These are phyloP conservation scores for Phylloporus sp. DNA, from an alignment of 768 basidiomycete species.

Conservation along the genomic window DNA sequence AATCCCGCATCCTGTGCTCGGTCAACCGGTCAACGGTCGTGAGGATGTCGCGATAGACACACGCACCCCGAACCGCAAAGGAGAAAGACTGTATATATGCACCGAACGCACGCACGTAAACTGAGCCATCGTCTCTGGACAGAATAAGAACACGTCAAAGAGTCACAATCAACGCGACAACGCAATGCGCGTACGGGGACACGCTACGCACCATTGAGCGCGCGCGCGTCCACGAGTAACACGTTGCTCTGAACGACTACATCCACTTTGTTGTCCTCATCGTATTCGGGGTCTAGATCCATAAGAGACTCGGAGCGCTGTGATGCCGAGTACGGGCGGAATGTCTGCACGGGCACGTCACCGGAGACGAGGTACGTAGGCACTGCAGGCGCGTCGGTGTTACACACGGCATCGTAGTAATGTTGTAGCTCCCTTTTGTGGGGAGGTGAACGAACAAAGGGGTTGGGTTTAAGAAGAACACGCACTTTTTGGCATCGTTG, in stretches of 20 bases:
- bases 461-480: not conserved
- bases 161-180: not conserved
- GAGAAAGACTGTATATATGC: constrained; percentile 70
- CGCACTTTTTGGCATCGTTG: constrained; percentile 72
- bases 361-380: constrained; percentile 77
- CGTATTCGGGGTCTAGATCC: constrained; percentile 37
- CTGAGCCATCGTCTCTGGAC: constrained; percentile 46
- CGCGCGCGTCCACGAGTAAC: constrained; percentile 56
- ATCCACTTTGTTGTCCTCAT: constrained; percentile 40
- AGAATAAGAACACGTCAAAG: too few relatives aligned
- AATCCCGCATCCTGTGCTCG: constrained; percentile 41
- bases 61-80: constrained; percentile 49
- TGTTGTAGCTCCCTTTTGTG: constrained; percentile 53
- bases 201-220: constrained; percentile 52
- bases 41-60: not conserved
- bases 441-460: not conserved
- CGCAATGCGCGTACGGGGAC: too few relatives aligned
- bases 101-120: constrained; percentile 51
- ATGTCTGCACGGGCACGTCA: constrained; percentile 32
- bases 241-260: constrained; percentile 44
- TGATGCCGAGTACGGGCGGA: not conserved
- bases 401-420: constrained; percentile 45
- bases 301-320: constrained; percentile 13
- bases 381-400: constrained; percentile 26
- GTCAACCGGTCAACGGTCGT: constrained; percentile 1